Evolutionary conservation across 2,329 filamentous ascomycete genomes (phyloP).

Genomic region (Colletotrichum kahawae): DNA sequence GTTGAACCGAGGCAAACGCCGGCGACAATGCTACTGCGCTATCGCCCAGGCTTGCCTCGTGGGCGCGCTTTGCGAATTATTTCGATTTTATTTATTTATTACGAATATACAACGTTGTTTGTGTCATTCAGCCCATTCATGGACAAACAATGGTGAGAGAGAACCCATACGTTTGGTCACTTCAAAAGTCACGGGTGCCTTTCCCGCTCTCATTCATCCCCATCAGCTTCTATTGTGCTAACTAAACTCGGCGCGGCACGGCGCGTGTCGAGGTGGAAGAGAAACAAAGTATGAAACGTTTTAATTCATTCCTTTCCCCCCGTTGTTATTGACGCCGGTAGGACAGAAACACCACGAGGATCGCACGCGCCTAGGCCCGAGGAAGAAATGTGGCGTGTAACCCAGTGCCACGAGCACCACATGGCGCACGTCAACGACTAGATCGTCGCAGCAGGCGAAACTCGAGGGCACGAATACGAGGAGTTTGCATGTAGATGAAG

Average conservation of each 20-base stretch:
- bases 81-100: constrained; percentile 16
- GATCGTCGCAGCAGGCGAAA: not conserved
- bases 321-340: not conserved
- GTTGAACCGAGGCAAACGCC: constrained; percentile 49
- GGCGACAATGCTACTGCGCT: constrained; percentile 61
- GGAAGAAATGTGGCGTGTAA: not conserved
- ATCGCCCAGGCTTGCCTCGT: constrained; percentile 54
- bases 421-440: not conserved
- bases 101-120: not conserved
- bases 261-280: not conserved
- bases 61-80: constrained; percentile 40
- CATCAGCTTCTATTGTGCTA: not conserved
- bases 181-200: not conserved
- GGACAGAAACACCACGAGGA: constrained; percentile 1
- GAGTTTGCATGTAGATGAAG: not conserved
- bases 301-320: not conserved
- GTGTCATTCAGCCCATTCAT: not conserved
- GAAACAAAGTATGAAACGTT: not conserved
- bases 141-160: not conserved
- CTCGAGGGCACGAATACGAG: not conserved
- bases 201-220: not conserved
- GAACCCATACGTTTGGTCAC: not conserved
- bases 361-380: not conserved
- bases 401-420: not conserved
- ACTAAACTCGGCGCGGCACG: not conserved